Percentiles rank a stretch among this genome's conserved stretches.
phyloP scores from a whole-genome alignment of 2,329 filamentous ascomycete species.

The Trichoderma atrobrunneum region DNA sequence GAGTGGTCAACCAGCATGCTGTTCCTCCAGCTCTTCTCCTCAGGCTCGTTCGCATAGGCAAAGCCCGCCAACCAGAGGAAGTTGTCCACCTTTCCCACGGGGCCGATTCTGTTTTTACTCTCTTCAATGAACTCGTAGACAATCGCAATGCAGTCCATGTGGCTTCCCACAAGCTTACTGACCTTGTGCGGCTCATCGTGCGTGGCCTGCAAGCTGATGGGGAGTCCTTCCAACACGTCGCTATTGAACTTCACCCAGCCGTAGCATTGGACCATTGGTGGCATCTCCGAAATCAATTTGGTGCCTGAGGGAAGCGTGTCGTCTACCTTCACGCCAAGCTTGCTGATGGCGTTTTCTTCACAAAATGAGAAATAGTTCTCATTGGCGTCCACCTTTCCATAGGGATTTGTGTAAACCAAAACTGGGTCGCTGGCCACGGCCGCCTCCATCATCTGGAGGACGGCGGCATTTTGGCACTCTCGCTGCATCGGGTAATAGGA shows the following conservation, averaged over 20 bases:
- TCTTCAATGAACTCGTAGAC: slow-evolving; percentile 17
- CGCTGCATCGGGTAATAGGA: slow-evolving; percentile 18
- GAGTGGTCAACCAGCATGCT: slow-evolving; percentile 3
- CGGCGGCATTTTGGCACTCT: slow-evolving; percentile 18
- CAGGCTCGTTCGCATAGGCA: neutral
- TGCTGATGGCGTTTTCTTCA: neutral
- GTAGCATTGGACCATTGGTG: slow-evolving; percentile 5
- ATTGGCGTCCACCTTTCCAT: neutral
- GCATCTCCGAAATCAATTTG: neutral
- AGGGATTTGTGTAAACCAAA: neutral
- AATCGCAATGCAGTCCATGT: neutral
- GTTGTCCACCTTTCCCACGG: neutral
- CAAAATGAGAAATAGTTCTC: neutral
- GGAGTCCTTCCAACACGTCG: neutral
- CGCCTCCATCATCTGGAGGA: slow-evolving; percentile 18
- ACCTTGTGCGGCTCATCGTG: neutral
- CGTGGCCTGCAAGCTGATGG: neutral
- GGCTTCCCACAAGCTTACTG: neutral
- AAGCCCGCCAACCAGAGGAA: slow-evolving; percentile 17
- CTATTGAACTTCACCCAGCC: slow-evolving; percentile 17
- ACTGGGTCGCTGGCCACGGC: neutral
- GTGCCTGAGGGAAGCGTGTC: neutral
- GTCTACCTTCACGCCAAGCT: too few species aligned
- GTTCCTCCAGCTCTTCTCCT: slow-evolving; percentile 2
- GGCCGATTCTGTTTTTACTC: neutral